Evolutionary conservation across 805 yeast genomes (phyloP), one percentile per base, ranked within the genome.

Genomic region (Hanseniaspora occidentalis): DNA sequence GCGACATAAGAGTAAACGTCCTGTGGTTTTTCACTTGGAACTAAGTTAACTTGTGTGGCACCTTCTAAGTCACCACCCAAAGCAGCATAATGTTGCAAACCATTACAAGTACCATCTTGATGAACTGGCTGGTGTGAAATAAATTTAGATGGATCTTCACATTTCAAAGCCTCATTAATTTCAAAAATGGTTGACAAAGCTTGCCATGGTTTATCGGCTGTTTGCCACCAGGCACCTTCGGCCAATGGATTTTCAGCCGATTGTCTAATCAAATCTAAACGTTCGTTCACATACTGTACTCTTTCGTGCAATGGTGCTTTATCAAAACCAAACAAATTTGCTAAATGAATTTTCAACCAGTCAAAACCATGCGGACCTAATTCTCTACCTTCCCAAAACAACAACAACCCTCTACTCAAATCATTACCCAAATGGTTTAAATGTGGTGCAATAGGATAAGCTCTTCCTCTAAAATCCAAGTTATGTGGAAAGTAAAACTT

Each of bases 91-190:
- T 82, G 94, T 52, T 82, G 94, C 45, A 82, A 66, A 16, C 94
- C 94, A 53, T 82, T 82, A 63, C 94, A 82, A 0, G 92, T 80
- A 50, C 94, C 94, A 62, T 82, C 94, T 58, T 80, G 89, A 56
- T 82, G 92, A 27, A 82, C 80, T 1, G 92, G 89, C 46, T 79
- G 77, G 54, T 76, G 80, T 1, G 85, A 78, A 17, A 79, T 59
- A 49, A 58, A 79, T 45, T 76, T 67, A 13, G 74, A 69, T 8
- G 92, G 92, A 47, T 80, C 79, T 7, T 66, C 71, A 43, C 75
- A 58, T 48, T 73, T 66, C 48, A 67, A 58, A 1, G 88, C 92
- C 40, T 73, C 77, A 16, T 64, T 59, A 37, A 82, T 54, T 53
- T 82, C 94, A 50, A 73, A 68, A 51, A 84, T 78, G 2, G 81